phyloP scores from a whole-genome alignment of 768 basidiomycete species.

The Mycena vitilis region DNA sequence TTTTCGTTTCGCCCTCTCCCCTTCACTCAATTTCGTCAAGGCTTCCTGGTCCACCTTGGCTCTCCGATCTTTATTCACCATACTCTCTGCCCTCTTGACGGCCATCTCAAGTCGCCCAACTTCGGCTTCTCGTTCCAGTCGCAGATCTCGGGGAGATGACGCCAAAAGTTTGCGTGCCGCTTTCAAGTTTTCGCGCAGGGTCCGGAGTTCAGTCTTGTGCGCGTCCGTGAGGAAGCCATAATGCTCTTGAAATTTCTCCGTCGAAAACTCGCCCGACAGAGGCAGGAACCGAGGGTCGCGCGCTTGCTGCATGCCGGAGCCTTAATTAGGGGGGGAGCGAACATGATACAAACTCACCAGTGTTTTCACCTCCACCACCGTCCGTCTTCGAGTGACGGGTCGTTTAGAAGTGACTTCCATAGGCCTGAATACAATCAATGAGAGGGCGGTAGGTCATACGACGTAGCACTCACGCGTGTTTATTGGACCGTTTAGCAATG shows the following conservation, averaged over 20 bases:
- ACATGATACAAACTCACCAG: constrained; percentile 56
- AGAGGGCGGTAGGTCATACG: constrained; percentile 14
- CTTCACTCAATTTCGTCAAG: constrained; percentile 62
- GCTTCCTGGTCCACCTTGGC: constrained; percentile 80
- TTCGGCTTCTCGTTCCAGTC: constrained; percentile 73
- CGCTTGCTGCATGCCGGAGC: constrained; percentile 61
- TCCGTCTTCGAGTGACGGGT: constrained; percentile 80
- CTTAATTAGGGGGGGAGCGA: constrained; percentile 22
- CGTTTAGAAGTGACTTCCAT: constrained; percentile 86
- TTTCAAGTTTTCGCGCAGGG: constrained; percentile 73
- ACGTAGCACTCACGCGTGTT: constrained; percentile 81
- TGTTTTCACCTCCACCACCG: constrained; percentile 75
- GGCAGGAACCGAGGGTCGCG: constrained; percentile 91
- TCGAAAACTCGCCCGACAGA: constrained; percentile 74
- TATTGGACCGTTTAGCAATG: constrained; percentile 73
- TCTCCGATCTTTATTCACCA: constrained; percentile 76
- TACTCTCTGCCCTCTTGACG: constrained; percentile 80
- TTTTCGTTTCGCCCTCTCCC: constrained; percentile 74
- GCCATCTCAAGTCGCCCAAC: constrained; percentile 77
- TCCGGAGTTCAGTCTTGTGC: constrained; percentile 71
- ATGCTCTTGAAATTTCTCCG: constrained; percentile 71
- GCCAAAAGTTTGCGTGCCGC: constrained; percentile 72
- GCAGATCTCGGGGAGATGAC: constrained; percentile 70
- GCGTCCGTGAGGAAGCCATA: constrained; percentile 82
- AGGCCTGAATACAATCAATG: constrained; percentile 61